Evolutionary conservation across 805 yeast species (phyloP).

Genomic region (Cyberlindnera euphorbiae): DNA sequence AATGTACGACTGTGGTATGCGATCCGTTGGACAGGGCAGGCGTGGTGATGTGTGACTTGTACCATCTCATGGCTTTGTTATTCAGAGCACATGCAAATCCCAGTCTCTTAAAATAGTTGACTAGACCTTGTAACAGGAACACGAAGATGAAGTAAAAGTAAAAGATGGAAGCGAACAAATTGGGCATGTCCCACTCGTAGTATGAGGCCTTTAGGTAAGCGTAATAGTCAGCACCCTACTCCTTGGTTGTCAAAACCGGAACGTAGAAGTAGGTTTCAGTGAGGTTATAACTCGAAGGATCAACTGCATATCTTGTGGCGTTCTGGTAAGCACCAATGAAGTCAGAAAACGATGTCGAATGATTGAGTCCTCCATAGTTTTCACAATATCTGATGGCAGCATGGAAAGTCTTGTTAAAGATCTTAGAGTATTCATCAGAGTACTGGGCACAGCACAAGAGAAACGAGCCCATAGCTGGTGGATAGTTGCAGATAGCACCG

Average conservation of each 20-base stretch:
- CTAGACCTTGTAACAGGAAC: constrained; percentile 31
- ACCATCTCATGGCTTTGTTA: constrained; percentile 16
- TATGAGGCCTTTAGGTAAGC: constrained; percentile 5
- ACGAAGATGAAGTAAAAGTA: constrained; percentile 37
- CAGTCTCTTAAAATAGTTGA: constrained; percentile 27
- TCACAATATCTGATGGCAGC: background rate
- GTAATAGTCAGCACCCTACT: background rate
- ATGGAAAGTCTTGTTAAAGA: constrained; percentile 11
- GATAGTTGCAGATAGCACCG: constrained; percentile 11
- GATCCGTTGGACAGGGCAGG: constrained; percentile 21
- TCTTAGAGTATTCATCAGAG: constrained; percentile 8
- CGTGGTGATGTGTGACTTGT: constrained; percentile 17
- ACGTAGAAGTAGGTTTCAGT: constrained; percentile 7
- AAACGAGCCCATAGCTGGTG: constrained; percentile 15
- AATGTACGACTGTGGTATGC: constrained; percentile 8
- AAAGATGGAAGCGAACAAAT: constrained; percentile 28
- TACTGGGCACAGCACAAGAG: constrained; percentile 8
- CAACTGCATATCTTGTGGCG: constrained; percentile 25
- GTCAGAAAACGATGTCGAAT: constrained; percentile 8
- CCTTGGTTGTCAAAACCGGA: constrained; percentile 11
- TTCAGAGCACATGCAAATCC: constrained; percentile 16
- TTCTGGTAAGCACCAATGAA: constrained; percentile 27
- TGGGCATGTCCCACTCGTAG: constrained; percentile 20
- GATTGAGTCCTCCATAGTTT: constrained; percentile 1
- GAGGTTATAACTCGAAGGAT: constrained; percentile 5